phyloP scores from a whole-genome alignment of 176 grass and related monocot species.

The Areca catechu region DNA sequence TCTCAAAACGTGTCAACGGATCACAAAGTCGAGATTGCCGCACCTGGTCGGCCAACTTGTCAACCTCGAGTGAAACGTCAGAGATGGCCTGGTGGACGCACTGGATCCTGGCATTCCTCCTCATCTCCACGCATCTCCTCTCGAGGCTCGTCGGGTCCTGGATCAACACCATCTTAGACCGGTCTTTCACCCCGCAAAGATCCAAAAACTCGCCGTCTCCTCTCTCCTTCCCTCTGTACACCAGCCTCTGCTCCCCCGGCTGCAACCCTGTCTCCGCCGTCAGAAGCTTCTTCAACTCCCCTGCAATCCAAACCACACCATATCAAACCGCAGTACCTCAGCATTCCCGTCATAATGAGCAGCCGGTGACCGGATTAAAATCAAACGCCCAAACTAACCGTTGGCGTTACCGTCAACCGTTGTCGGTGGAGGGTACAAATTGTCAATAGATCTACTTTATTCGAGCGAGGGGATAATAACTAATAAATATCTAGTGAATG shows the following conservation, averaged over 20 bases:
- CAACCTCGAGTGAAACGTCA: conserved; percentile 62
- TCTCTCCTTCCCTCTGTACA: conserved; percentile 53
- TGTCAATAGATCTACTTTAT: no score
- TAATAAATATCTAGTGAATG: no score
- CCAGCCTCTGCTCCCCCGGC: conserved; percentile 67
- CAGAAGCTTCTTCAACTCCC: conserved; percentile 90
- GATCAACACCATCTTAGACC: conserved; percentile 54
- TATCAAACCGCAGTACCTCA: neutral
- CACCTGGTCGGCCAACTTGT: conserved; percentile 88
- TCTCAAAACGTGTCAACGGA: no score
- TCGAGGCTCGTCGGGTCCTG: conserved; percentile 74
- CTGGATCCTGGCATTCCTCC: conserved; percentile 58
- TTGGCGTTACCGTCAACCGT: no score
- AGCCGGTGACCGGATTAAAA: no score
- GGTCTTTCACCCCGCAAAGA: conserved; percentile 70
- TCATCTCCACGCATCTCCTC: conserved; percentile 64
- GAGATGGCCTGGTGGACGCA: conserved; percentile 56
- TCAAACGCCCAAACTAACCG: no score
- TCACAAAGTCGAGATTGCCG: neutral
- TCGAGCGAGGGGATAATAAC: no score
- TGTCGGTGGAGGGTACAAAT: no score
- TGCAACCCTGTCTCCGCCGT: conserved; percentile 52
- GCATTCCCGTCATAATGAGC: no score
- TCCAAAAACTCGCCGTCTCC: conserved; percentile 66
- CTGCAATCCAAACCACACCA: conserved; percentile 34